Evolutionary conservation across 805 yeast genomes (phyloP), one percentile per base, ranked within the genome.

Genomic region (Starmera pachycereana): DNA sequence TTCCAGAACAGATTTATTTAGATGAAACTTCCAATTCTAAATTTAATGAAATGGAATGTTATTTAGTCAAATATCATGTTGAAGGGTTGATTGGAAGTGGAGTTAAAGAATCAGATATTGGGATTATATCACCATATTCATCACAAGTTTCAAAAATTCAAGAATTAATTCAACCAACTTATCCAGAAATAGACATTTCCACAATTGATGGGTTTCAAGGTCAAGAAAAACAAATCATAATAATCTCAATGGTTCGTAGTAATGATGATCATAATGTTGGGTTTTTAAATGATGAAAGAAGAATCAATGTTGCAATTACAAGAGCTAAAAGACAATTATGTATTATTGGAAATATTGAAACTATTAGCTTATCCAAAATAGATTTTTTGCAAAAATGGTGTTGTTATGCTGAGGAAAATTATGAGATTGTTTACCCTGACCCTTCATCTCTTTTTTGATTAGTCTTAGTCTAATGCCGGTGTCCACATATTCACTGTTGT

Each of bases 151-250:
- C 80, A 0, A 52, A 72, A 12, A 48, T 90, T 28, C 76, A 77
- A 45, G 65, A 61, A 33, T 40, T 66, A 10, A 46, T 82, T 2
- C 63, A 66, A 29, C 56, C 56, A 4, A 33, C 38, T 1, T 34
- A 39, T 1, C 68, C 72, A 1, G 53, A 45, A 3, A 63, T 90
- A 6, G 97, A 90, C 53, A 74, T 89, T 0, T 76, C 95, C 5
- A 86, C 97, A 0, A 90, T 90, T 5, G 98, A 90, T 62, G 97
- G 97, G 1, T 92, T 90, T 53, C 98, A 90, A 63, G 98, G 98
- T 2, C 67, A 97, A 45, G 98, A 90, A 54, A 92, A 90, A 57
- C 94, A 89, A 50, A 81, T 78, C 0, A 87, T 90, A 7, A 69
- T 90, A 1, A 62, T 92, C 11, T 72, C 92, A 2, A 58, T 90